phyloP scores from a whole-genome alignment of 768 basidiomycete genomes.

The Suillus subaureus region DNA sequence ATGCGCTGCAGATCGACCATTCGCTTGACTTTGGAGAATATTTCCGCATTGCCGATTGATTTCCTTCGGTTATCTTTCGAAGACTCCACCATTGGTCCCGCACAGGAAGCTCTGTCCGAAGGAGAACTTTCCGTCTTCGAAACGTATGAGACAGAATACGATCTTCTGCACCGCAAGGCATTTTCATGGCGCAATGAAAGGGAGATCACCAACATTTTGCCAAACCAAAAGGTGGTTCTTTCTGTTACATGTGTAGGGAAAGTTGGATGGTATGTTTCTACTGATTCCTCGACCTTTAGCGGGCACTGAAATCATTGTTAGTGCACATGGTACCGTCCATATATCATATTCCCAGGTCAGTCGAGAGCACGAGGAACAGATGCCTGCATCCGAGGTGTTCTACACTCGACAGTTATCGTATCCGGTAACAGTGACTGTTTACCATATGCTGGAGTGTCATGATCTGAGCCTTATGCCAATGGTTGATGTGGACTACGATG shows the following conservation, averaged over 20 bases:
- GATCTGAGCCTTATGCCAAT: conserved; percentile 82
- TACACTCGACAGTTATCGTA: conserved; percentile 87
- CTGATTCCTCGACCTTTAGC: conserved; percentile 2
- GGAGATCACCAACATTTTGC: conserved; percentile 53
- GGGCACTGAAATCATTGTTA: conserved; percentile 33
- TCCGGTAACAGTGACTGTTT: conserved; percentile 91
- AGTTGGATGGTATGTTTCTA: conserved; percentile 76
- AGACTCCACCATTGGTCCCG: conserved; percentile 82
- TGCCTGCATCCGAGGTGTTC: conserved; percentile 55
- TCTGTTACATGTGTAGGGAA: conserved; percentile 84
- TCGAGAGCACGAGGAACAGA: conserved; percentile 38
- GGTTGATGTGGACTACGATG: conserved; percentile 17
- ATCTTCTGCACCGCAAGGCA: conserved; percentile 73
- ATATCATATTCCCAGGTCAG: conserved; percentile 80
- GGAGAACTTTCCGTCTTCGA: conserved; percentile 82
- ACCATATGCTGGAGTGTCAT: conserved; percentile 90
- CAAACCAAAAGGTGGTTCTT: conserved; percentile 71
- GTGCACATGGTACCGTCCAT: conserved; percentile 77
- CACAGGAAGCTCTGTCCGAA: conserved; percentile 77
- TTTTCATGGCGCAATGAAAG: conserved; percentile 67
- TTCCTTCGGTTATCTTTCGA: conserved; percentile 87
- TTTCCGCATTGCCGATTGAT: conserved; percentile 79
- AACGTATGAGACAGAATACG: conserved; percentile 88
- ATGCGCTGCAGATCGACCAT: conserved; percentile 66
- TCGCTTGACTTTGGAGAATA: conserved; percentile 87